These are phyloP conservation scores for Rhododendron mucronatum DNA, from an alignment of 148 eudicot genomes.

Conservation along the genomic window DNA sequence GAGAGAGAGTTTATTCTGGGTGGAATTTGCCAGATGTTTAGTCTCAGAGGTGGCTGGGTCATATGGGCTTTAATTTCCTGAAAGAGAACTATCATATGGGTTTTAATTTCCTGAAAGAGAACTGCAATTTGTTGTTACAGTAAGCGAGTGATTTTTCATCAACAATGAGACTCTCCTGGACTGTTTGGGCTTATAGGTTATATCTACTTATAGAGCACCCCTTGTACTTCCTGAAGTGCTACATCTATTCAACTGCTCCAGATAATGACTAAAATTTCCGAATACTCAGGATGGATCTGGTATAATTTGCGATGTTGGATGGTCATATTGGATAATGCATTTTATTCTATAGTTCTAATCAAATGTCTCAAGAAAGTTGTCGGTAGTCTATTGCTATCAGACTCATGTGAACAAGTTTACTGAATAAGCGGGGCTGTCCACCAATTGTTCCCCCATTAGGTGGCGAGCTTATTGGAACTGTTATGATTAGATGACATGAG, in stretches of 20 bases:
- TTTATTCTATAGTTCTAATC: neutral
- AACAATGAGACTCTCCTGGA: neutral
- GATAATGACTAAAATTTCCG: neutral
- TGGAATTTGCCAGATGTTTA: neutral
- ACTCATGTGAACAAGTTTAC: neutral
- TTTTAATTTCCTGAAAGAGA: neutral
- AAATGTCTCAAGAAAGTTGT: neutral
- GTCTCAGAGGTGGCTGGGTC: neutral
- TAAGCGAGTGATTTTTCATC: neutral
- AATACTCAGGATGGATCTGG: neutral
- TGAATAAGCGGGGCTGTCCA: neutral
- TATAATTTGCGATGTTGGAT: neutral
- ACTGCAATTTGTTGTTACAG: neutral
- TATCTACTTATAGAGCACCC: neutral
- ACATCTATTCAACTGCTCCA: neutral
- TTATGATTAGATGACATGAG: neutral
- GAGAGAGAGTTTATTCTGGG: neutral
- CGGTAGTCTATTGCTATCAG: neutral
- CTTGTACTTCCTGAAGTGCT: neutral
- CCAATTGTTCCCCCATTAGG: neutral
- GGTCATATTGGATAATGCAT: neutral
- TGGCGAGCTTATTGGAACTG: neutral
- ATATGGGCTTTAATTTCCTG: neutral
- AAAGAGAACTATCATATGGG: neutral
- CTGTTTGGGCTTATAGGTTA: neutral